Base-by-base conservation (phyloP, 2,329 filamentous ascomycete genomes). In the Fusarium concolor region DNA sequence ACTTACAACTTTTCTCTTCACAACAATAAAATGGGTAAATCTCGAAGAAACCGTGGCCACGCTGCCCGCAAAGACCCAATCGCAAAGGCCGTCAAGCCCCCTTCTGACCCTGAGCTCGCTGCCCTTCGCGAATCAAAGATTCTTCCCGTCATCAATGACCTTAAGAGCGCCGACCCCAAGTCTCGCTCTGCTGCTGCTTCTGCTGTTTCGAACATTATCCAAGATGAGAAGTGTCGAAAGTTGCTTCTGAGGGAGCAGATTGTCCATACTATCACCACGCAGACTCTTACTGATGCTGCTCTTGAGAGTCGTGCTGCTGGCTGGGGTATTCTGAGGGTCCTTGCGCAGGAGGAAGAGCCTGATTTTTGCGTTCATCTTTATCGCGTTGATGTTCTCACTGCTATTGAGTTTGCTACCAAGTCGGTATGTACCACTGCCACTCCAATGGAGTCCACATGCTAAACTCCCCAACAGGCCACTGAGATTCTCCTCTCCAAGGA, bases 341-440 rank as follows among this genome's bases (percentile, higher is more conserved):
- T 92, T 53, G 86, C 85, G 3, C 80, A 86, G 65, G 86, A 90
- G 72, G 89, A 91, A 75, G 89, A 90, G 70, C 80, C 85, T 14
- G 89, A 90, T 71, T 91, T 91, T 61, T 89, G 87, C 65, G 80
- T 91, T 20, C 88, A 91, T 69, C 76, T 92, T 58, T 90, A 85
- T 71, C 81, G 89, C 42, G 79, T 86, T 28, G 89, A 90, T 74
- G 77, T 90, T 15, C 72, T 91, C 61, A 87, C 86, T 28, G 87
- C 88, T 20, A 82, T 90, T 59, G 83, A 86, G 58, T 84, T 85
- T 74, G 87, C 87, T 15, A 79, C 83, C 50, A 82, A 82, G 52
- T 81, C 82, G 63, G 86, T 89, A 75, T 75, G 83, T 76, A 10
- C 28, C 10, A n/a, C 18, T 39, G 3, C 11, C 10, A 18, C 10